These are phyloP conservation scores for Yamadazyma taylorii DNA, from an alignment of 1,139 yeast genomes.

Conservation along the genomic window DNA sequence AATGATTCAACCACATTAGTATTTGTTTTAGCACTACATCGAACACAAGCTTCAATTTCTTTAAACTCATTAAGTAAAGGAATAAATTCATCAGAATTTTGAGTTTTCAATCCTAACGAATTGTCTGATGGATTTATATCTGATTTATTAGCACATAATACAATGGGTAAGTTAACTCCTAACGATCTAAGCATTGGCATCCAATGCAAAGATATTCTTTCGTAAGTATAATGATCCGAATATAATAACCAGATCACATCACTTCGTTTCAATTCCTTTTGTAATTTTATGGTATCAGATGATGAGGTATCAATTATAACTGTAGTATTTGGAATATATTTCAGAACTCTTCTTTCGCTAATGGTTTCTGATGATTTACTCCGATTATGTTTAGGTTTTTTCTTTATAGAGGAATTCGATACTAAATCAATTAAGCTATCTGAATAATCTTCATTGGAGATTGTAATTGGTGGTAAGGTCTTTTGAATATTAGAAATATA, in stretches of 20 bases:
- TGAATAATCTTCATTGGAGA: conserved; percentile 45
- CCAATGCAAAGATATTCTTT: conserved; percentile 89
- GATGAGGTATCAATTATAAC: conserved; percentile 78
- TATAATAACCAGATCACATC: conserved; percentile 93
- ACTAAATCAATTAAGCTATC: conserved; percentile 26
- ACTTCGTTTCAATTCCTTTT: conserved; percentile 76
- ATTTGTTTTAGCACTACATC: conserved; percentile 80
- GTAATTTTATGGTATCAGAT: conserved; percentile 59
- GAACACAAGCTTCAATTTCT: conserved; percentile 87
- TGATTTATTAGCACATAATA: conserved; percentile 81
- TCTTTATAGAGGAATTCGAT: conserved; percentile 18
- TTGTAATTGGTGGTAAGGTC: conserved; percentile 79
- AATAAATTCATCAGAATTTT: conserved; percentile 71
- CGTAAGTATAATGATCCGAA: conserved; percentile 92
- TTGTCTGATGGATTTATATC: conserved; percentile 42
- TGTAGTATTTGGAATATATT: conserved; percentile 64
- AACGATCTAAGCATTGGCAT: conserved; percentile 86
- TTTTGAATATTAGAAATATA: conserved; percentile 74
- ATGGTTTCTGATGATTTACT: conserved; percentile 5
- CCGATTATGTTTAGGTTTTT: conserved; percentile 7
- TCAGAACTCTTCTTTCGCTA: conserved; percentile 24
- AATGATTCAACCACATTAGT: conserved; percentile 87
- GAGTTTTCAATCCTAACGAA: conserved; percentile 25
- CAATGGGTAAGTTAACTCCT: conserved; percentile 93
- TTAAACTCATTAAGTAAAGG: conserved; percentile 88